Percentiles rank a stretch among this genome's conserved stretches.
These are phyloP conservation scores for Aspergillus tubingensis DNA, from an alignment of 2,329 filamentous ascomycete species.

Conservation along the genomic window DNA sequence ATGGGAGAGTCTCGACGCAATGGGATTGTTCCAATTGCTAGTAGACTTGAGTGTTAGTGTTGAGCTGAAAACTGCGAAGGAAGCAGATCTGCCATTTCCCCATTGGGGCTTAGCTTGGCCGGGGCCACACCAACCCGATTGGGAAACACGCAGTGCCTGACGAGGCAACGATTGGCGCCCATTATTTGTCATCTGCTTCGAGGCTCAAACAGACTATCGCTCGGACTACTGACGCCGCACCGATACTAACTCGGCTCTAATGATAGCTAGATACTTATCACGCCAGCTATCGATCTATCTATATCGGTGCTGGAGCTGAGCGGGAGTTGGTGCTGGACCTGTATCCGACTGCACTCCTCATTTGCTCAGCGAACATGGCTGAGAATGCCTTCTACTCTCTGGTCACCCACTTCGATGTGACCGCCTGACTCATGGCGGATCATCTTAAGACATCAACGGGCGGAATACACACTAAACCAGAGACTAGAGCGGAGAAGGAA, in stretches of 20 bases:
- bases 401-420: background rate
- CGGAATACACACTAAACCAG: background rate
- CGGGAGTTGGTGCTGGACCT: no score
- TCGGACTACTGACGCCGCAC: conserved; percentile 5
- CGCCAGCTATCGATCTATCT: background rate
- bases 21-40: background rate
- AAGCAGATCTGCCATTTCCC: conserved; percentile 8
- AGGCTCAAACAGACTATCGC: conserved; percentile 17
- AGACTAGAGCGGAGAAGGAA: background rate
- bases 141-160: conserved; percentile 21
- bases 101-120: background rate
- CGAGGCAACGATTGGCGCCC: conserved; percentile 18
- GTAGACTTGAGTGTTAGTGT: background rate
- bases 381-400: background rate
- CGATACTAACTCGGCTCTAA: conserved; percentile 4
- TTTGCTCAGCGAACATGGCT: background rate
- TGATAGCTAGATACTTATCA: background rate
- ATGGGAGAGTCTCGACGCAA: background rate
- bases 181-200: conserved; percentile 21
- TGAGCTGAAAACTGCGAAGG: background rate
- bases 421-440: background rate
- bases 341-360: background rate
- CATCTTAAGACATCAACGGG: background rate
- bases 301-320: background rate
- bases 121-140: conserved; percentile 11